Base-by-base conservation (phyloP, 495 filamentous ascomycete species). In the Penicillium angulare region DNA sequence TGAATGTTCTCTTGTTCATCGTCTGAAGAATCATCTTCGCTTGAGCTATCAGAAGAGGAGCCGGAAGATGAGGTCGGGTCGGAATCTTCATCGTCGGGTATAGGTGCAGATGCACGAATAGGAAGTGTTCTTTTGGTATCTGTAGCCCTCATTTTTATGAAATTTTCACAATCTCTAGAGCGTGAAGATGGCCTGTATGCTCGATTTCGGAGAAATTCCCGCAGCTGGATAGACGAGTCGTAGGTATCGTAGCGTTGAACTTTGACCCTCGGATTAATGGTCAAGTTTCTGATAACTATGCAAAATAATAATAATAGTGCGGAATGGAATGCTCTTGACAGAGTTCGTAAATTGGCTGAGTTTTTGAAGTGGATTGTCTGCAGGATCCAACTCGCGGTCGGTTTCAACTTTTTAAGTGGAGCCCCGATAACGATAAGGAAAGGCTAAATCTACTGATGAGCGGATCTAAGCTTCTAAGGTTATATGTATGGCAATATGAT, bases 11-110 rank as follows among this genome's bases (percentile, higher is more conserved):
- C 51, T 2, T 66, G 50, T 22, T 66, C 58, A 1, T 60, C 57
- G 12, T 65, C 59, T 4, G 63, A 61, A 7, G 43, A 45, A 12
- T 31, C 27, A 23, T 64, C 55, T 9, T 72, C 64, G 50, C 50
- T 60, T n/a, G 60, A 55, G 18, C 46, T 57, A 24, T 58, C 53
- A 5, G 52, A 54, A 1, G 57, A 65, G 8, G 70, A 64, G 49
- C 69, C 69, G 5, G 71, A 73, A 9, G 66, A 69, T 3, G 68
- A 76, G 21, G 69, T 74, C 43, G 63, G 61, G 40, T 76, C 72
- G 47, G 63, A 61, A 35, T 76, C 73, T 41, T 72, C 67, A 26
- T 69, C 66, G 9, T 33, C 8, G 18, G 48, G 40, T 17, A 36
- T 16, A 12, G 34, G 29, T 40, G 43, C 38, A 13, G 49, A 13